Evolutionary conservation across 768 basidiomycete species (phyloP), one percentile per base, ranked within the genome.

Genomic region (Lentinula sp.): DNA sequence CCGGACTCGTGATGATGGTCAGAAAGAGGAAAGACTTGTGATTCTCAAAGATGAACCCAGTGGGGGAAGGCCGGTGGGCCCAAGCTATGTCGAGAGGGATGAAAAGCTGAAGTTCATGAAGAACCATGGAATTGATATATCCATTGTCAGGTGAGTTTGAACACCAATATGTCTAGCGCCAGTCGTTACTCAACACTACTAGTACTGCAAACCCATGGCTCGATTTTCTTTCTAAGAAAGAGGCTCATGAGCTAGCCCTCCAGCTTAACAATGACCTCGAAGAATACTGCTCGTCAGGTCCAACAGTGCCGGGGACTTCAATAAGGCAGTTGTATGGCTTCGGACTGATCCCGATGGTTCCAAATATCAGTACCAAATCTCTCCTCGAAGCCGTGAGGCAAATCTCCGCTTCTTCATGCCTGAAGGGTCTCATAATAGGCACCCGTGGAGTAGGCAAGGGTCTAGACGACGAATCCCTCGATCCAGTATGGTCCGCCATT

Each of bases 191-290:
- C 28, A 28, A 28, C 28, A 28, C 28, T 28, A 28, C 28, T 55
- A 92, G 91, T 70, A 83, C 90, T 28, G 93, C 93, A 32, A 95
- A 95, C 68, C 93, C 93, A 8, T 95, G 93, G 93, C 82, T 95
- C 39, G 93, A 95, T 71, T 95, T 94, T 68, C 80, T 95, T 23
- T 71, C 87, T 4, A 82, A 89, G 9, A 68, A 81, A 28, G 82
- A 87, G 46, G 93, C 93, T 8, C 77, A 81, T 43, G 53, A 68
- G 70, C 12, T 94, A 16, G 91, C 92, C 0, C 72, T 70, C n/a
- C 81, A 87, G 54, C 77, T 95, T 48, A 95, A 95, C 69, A 69
- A 77, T 37, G 90, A 93, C 67, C 79, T 95, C 8, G 91, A 95
- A 68, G 67, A 80, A 32, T 95, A 90, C 68, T 95, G 93, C 68